These are phyloP conservation scores for Clonostachys byssicola DNA, from an alignment of 2,329 filamentous ascomycete species.

Conservation along the genomic window DNA sequence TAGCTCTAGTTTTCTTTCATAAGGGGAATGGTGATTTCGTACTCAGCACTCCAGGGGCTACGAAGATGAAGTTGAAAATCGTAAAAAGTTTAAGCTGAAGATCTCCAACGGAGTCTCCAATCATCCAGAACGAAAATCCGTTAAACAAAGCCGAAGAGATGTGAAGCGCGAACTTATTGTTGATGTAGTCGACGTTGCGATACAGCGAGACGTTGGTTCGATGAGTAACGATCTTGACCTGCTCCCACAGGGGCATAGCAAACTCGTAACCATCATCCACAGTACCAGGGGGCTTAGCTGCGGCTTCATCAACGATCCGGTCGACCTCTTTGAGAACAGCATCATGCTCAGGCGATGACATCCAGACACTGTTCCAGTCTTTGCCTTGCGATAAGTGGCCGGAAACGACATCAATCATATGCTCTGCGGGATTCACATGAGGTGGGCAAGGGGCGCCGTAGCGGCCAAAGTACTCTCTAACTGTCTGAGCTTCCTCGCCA, in stretches of 20 bases:
- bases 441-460: constrained; percentile 59
- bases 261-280: constrained; percentile 61
- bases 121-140: constrained; percentile 58
- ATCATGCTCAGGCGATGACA: constrained; percentile 52
- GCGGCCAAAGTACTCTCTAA: constrained; percentile 61
- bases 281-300: constrained; percentile 32
- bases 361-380: constrained; percentile 70
- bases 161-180: constrained; percentile 58
- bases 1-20: no score
- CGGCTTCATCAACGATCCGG: constrained; percentile 51
- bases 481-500: constrained; percentile 46
- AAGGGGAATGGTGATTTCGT: no score
- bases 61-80: constrained; percentile 61
- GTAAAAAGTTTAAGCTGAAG: constrained; percentile 54
- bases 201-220: constrained; percentile 61
- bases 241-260: constrained; percentile 60
- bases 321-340: constrained; percentile 59
- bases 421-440: constrained; percentile 69
- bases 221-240: constrained; percentile 59
- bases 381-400: constrained; percentile 37
- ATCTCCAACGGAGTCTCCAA: constrained; percentile 44
- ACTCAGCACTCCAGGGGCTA: constrained; percentile 43
- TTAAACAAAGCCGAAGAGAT: constrained; percentile 52
- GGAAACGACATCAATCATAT: constrained; percentile 63
- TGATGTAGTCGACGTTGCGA: constrained; percentile 63